phyloP scores from a whole-genome alignment of 768 basidiomycete species.

The Leucocoprinus birnbaumii region DNA sequence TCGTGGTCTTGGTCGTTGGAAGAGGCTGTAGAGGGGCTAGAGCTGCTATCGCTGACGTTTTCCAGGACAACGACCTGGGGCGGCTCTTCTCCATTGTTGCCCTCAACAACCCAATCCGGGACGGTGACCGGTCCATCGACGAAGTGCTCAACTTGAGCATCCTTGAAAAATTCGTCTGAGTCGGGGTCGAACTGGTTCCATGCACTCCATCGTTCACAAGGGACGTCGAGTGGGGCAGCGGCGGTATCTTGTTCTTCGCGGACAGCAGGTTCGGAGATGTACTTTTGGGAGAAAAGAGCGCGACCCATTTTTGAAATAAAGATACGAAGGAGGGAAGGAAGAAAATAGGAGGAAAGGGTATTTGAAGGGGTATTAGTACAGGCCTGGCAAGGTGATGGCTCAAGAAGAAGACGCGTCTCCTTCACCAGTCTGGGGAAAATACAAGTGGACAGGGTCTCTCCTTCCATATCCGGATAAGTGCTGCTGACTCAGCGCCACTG shows the following conservation, averaged over 20 bases:
- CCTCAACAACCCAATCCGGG: slow-evolving; percentile 12
- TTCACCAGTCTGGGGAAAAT: slow-evolving; percentile 10
- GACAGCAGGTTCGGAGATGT: slow-evolving; percentile 35
- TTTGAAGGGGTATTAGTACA: slow-evolving; percentile 25
- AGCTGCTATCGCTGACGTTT: slow-evolving; percentile 25
- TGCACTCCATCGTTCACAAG: slow-evolving; percentile 59
- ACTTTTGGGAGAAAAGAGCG: slow-evolving; percentile 50
- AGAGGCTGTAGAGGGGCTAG: slow-evolving; percentile 34
- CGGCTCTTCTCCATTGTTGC: slow-evolving; percentile 3
- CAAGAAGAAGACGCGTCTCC: slow-evolving; percentile 21
- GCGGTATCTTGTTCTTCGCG: slow-evolving; percentile 42
- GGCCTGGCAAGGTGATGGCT: slow-evolving; percentile 22
- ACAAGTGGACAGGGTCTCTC: neutral
- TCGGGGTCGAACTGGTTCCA: slow-evolving; percentile 76
- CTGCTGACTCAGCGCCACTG: slow-evolving; percentile 6
- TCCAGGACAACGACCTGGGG: slow-evolving; percentile 23
- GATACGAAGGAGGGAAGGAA: slow-evolving; percentile 4
- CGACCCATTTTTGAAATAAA: slow-evolving; percentile 46
- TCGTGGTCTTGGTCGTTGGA: slow-evolving; percentile 46
- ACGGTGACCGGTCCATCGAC: slow-evolving; percentile 39
- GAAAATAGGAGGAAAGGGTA: slow-evolving; percentile 15
- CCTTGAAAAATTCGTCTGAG: slow-evolving; percentile 70
- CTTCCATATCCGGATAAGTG: slow-evolving; percentile 5
- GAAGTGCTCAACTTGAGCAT: slow-evolving; percentile 68
- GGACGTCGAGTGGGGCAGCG: slow-evolving; percentile 33